Evolutionary conservation across 1,139 yeast genomes (phyloP).

Genomic region (Kluyveromyces marxianus): DNA sequence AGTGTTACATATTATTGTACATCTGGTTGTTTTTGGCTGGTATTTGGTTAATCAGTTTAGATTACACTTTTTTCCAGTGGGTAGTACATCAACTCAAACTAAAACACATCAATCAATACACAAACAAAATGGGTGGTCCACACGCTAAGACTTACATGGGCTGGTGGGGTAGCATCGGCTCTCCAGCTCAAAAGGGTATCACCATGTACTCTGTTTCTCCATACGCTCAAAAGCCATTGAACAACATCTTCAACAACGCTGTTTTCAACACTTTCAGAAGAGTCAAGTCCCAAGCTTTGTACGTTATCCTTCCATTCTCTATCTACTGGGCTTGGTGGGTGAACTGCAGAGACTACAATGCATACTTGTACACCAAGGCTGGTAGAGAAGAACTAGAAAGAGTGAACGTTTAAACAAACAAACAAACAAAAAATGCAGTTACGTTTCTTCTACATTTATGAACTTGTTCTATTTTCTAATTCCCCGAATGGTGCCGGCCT

Average conservation of each 20-base stretch:
- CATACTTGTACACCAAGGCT: constrained; percentile 92
- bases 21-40: neutral
- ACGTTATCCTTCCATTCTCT: constrained; percentile 67
- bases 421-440: neutral
- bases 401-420: constrained; percentile 49
- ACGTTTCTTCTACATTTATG: neutral
- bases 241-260: constrained; percentile 79
- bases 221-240: constrained; percentile 85
- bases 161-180: constrained; percentile 90
- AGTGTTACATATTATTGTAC: neutral
- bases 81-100: too few species aligned
- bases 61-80: neutral
- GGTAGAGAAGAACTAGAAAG: constrained; percentile 91
- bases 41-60: neutral
- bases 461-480: too few species aligned
- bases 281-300: constrained; percentile 78
- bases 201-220: constrained; percentile 88
- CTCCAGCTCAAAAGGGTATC: constrained; percentile 83
- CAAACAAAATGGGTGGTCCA: constrained; percentile 46
- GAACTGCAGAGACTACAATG: constrained; percentile 83
- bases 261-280: constrained; percentile 94
- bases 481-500: too few species aligned
- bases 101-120: neutral
- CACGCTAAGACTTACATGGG: constrained; percentile 83
- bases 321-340: constrained; percentile 86